phyloP scores from a whole-genome alignment of 768 basidiomycete genomes.

The Mycena polygramma region DNA sequence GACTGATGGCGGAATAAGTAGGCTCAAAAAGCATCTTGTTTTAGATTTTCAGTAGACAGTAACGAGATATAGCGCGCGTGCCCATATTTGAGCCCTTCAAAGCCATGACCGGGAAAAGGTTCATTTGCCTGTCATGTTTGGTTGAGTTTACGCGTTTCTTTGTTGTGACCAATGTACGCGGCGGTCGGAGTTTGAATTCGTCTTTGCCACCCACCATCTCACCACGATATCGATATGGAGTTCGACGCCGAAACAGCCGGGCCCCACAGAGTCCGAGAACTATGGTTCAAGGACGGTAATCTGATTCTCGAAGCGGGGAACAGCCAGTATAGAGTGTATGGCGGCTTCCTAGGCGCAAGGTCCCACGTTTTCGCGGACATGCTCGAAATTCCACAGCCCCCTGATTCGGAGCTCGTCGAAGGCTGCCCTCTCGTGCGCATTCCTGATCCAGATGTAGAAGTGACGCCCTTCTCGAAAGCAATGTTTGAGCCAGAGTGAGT shows the following conservation, averaged over 20 bases:
- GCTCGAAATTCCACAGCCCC: slow-evolving; percentile 1
- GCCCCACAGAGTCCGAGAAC: slow-evolving; percentile 6
- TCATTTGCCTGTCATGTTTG: no score
- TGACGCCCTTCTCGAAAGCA: slow-evolving; percentile 1
- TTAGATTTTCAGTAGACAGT: no score
- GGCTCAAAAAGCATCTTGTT: no score
- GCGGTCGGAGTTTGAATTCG: slow-evolving; percentile 7
- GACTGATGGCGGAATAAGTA: no score
- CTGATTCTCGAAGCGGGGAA: slow-evolving; percentile 32
- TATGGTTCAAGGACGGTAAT: slow-evolving; percentile 46
- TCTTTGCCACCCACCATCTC: slow-evolving; percentile 48
- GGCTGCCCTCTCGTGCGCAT: slow-evolving; percentile 11
- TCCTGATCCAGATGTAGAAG: neutral
- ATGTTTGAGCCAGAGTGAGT: slow-evolving; percentile 5
- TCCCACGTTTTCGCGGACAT: slow-evolving; percentile 7
- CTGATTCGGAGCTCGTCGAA: slow-evolving; percentile 4
- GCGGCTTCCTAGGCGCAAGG: neutral
- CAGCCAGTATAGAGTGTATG: slow-evolving; percentile 26
- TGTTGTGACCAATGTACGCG: slow-evolving; percentile 8
- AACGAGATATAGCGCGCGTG: no score
- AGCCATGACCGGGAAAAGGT: no score
- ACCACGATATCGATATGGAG: slow-evolving; percentile 37
- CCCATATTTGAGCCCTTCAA: no score
- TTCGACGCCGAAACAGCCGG: neutral
- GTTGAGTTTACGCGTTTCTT: slow-evolving; percentile 5